A percentile compares a stretch with the other conserved stretches of the same genome.
phyloP scores from a whole-genome alignment of 192 early-diverging fungal genomes.

The Coemansia sp. region DNA sequence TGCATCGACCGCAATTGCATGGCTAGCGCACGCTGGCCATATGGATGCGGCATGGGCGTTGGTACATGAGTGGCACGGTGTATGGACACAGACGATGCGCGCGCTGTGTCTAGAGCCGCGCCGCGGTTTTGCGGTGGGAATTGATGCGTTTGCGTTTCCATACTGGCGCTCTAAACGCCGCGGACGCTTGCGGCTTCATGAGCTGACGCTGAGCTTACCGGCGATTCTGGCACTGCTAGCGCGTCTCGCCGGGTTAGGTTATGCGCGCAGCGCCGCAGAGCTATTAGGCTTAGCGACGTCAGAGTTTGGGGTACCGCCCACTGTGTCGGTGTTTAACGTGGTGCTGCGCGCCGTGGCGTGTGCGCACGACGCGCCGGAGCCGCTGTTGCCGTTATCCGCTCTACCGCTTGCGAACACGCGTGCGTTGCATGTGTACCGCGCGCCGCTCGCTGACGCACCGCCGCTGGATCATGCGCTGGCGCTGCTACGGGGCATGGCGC shows the following conservation, averaged over 20 bases:
- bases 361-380: neutral
- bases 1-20: slow-evolving; percentile 23
- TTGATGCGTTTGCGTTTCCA: slow-evolving; percentile 19
- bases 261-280: slow-evolving; percentile 10
- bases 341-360: slow-evolving; percentile 18
- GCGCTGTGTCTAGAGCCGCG: slow-evolving; percentile 29
- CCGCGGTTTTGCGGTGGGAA: slow-evolving; percentile 16
- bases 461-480: slow-evolving; percentile 7
- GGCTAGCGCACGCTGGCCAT: neutral
- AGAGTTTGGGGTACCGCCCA: slow-evolving; percentile 26
- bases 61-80: slow-evolving; percentile 29
- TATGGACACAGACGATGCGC: slow-evolving; percentile 34
- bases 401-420: slow-evolving; percentile 18
- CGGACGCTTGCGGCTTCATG: slow-evolving; percentile 30
- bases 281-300: slow-evolving; percentile 33
- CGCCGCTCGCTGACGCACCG: neutral
- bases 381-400: slow-evolving; percentile 8
- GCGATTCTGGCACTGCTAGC: slow-evolving; percentile 19
- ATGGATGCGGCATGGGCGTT: slow-evolving; percentile 20
- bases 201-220: slow-evolving; percentile 35
- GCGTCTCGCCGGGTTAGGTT: slow-evolving; percentile 15
- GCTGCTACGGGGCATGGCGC: slow-evolving; percentile 34
- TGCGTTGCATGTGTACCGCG: slow-evolving; percentile 14
- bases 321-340: slow-evolving; percentile 35
- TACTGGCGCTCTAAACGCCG: slow-evolving; percentile 41